Percentiles rank a stretch among this genome's conserved stretches.
These are phyloP conservation scores for Yamadazyma sp. DNA, from an alignment of 1,139 yeast genomes.

Conservation along the genomic window DNA sequence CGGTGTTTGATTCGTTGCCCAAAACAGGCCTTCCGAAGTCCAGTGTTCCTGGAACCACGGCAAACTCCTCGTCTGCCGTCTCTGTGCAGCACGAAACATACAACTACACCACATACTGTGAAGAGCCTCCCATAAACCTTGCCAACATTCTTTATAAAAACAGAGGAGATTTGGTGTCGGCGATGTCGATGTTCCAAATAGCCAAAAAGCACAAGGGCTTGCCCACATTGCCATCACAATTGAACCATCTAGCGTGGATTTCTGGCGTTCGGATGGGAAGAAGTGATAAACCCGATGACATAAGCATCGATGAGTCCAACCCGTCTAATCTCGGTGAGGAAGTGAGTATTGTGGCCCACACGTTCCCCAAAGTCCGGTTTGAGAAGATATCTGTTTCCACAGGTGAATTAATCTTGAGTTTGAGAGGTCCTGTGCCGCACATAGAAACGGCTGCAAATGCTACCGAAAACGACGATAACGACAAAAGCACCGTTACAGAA, in stretches of 20 bases:
- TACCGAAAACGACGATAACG: neutral
- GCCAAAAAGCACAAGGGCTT: conserved; percentile 29
- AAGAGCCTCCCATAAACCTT: conserved; percentile 40
- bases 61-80: neutral
- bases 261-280: conserved; percentile 85
- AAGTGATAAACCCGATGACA: conserved; percentile 41
- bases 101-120: conserved; percentile 36
- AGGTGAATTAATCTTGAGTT: conserved; percentile 71
- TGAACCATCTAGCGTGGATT: conserved; percentile 85
- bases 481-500: neutral
- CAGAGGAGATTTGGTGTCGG: conserved; percentile 38
- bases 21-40: neutral
- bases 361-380: conserved; percentile 82
- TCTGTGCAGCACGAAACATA: neutral
- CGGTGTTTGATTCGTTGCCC: conserved; percentile 23
- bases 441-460: neutral
- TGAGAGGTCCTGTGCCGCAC: conserved; percentile 73
- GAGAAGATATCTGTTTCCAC: conserved; percentile 87
- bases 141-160: conserved; percentile 33
- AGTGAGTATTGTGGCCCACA: conserved; percentile 84
- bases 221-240: conserved; percentile 26
- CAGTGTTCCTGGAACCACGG: neutral
- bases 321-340: conserved; percentile 87
- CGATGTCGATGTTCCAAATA: conserved; percentile 34
- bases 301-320: conserved; percentile 34